These are phyloP conservation scores for Dacryopinax primogenitus DNA, from an alignment of 768 basidiomycete genomes.

Conservation along the genomic window DNA sequence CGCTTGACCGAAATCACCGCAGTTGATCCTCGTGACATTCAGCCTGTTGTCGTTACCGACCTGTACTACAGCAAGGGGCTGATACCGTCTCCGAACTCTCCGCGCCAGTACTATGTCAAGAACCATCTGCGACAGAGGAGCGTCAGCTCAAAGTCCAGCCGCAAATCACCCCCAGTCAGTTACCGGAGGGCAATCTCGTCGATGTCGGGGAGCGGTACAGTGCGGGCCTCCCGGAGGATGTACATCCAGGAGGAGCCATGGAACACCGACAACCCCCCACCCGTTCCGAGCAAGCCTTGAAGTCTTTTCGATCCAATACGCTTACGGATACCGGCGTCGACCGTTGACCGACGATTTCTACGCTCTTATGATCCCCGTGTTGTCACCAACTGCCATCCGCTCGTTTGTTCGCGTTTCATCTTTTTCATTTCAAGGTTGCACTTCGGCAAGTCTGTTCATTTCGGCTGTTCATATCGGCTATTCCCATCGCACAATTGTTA, in stretches of 20 bases:
- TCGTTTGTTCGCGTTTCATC: conserved; percentile 22
- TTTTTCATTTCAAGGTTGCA: too few relatives aligned
- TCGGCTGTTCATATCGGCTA: too few relatives aligned
- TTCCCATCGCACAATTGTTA: background rate
- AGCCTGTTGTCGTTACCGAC: conserved; percentile 2
- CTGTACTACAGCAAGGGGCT: background rate
- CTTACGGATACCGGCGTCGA: background rate
- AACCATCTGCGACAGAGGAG: background rate
- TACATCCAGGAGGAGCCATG: background rate
- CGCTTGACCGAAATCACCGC: background rate
- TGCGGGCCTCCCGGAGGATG: background rate
- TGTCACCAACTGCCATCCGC: conserved; percentile 25
- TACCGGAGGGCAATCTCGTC: background rate
- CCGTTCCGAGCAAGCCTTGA: conserved; percentile 3
- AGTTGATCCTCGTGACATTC: background rate
- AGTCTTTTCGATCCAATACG: background rate
- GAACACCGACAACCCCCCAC: conserved; percentile 3
- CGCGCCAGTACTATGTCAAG: background rate
- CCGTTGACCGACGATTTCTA: background rate
- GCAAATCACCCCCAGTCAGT: background rate
- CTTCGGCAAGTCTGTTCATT: background rate
- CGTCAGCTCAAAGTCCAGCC: conserved; percentile 8
- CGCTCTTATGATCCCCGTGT: conserved; percentile 6
- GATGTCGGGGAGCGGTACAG: background rate
- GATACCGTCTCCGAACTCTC: background rate